A percentile compares a stretch with the other conserved stretches of the same genome.
phyloP scores from a whole-genome alignment of 345 rosid genomes.

The Noccaea caerulescens region DNA sequence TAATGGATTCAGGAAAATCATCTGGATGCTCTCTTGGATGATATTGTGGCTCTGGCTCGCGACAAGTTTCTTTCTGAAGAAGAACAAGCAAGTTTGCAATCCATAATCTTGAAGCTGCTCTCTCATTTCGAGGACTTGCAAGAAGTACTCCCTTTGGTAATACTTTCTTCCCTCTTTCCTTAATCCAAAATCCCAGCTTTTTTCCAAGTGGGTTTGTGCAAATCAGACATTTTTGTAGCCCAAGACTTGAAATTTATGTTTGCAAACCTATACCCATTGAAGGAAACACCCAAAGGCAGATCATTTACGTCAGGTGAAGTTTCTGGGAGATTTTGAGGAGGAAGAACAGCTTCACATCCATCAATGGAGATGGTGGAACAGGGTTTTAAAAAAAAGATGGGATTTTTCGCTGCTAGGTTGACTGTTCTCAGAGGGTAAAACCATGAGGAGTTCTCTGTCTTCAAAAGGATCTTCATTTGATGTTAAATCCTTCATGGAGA shows the following conservation, averaged over 20 bases:
- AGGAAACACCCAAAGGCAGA: constrained; percentile 6
- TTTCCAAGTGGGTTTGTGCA: constrained; percentile 40
- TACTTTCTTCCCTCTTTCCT: constrained; percentile 24
- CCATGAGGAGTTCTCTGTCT: constrained; percentile 46
- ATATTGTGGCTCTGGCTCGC: constrained; percentile 52
- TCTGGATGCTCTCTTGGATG: constrained; percentile 61
- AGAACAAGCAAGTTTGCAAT: constrained; percentile 74
- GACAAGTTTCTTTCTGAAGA: constrained; percentile 62
- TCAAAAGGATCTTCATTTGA: not conserved
- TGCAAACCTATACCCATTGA: not conserved
- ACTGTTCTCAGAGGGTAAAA: constrained; percentile 29
- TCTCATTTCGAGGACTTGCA: constrained; percentile 69
- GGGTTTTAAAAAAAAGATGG: not conserved
- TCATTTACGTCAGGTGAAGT: not conserved
- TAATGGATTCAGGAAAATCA: constrained; percentile 57
- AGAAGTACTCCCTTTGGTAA: constrained; percentile 70
- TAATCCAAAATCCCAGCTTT: constrained; percentile 48
- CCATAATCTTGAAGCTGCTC: constrained; percentile 76
- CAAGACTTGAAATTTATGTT: not conserved
- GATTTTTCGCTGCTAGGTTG: constrained; percentile 14
- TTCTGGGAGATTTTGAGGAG: not conserved
- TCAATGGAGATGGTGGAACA: constrained; percentile 24
- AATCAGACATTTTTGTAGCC: not conserved
- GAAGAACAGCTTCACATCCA: not conserved
- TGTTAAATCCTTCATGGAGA: too few species aligned